Base-by-base conservation (phyloP, 495 filamentous ascomycete genomes). In the Podospora bellae-mahoneyi region DNA sequence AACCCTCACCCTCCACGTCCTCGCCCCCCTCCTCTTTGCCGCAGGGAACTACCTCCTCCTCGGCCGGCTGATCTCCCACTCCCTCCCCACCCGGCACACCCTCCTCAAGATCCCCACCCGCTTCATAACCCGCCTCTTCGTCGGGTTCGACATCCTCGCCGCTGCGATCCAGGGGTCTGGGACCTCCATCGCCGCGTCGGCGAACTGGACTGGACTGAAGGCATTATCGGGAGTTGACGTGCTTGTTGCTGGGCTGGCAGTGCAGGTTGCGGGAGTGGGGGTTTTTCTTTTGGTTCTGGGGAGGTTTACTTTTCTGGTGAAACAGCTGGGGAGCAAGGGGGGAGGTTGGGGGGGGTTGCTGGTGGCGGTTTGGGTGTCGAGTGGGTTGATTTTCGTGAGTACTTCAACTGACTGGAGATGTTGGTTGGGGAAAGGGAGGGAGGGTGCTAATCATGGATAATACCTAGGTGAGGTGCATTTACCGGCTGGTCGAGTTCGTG, bases 401-500 rank as follows among this genome's bases (percentile, higher is more conserved):
- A 32, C 39, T 13, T 48, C 7, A 32, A 32, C 6, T 32, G 30
- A 27, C 23, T 30, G 2, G 16, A 3, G 58, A 39, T n/a, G 5
- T 19, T 39, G 9, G 7, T 58, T 39, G 27, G n/a, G 20, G 6
- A n/a, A 7, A 34, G 3, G 10, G 26, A 0, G 0, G 34, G 34
- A 18, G 20, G 48, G 57, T 61, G 64, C 4, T 55, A 39, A 48
- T 48, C 0, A 48, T 6, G 15, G 2, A 48, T 34, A 5, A 18
- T 23, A 13, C 6, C 54, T 53, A 74, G 73, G 61, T 75, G 1
- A 84, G 90, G 15, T 87, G 81, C 15, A 72, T 90, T 26, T 85
- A 89, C 70, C 83, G 89, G n/a, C 78, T 88, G 5, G 78, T 87
- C 9, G 90, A 91, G 76, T 92, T 88, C 66, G 26, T 83, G 0